phyloP scores from a whole-genome alignment of 257 asterid species.

The Solanum sitiens region DNA sequence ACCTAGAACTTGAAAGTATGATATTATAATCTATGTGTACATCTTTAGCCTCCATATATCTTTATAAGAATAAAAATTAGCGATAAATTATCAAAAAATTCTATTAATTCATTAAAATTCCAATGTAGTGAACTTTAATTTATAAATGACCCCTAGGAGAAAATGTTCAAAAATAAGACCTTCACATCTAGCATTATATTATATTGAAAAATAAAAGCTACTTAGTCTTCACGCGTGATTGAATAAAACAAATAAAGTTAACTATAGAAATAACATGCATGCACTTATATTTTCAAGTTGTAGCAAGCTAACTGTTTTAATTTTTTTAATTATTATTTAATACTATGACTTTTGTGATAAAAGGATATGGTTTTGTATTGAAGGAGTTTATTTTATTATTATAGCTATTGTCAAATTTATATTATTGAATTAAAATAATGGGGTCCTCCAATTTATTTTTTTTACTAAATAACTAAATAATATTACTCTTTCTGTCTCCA shows the following conservation, averaged over 20 bases:
- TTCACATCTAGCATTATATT: no score
- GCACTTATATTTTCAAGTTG: background rate
- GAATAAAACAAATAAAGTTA: background rate
- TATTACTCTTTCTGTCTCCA: no score
- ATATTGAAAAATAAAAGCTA: background rate
- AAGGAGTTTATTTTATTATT: background rate
- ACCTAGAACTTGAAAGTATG: background rate
- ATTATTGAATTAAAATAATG: background rate
- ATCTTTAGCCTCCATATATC: background rate
- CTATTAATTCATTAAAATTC: background rate
- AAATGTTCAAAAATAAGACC: background rate
- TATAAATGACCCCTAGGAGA: background rate
- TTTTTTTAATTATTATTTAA: background rate
- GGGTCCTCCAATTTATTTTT: background rate
- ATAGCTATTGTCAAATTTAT: background rate
- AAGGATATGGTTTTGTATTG: background rate
- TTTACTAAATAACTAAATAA: background rate
- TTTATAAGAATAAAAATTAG: background rate
- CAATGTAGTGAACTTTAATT: background rate
- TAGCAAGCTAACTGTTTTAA: background rate
- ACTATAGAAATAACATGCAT: background rate
- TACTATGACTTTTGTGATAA: background rate
- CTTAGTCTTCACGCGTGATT: background rate
- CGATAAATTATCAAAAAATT: background rate
- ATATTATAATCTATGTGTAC: background rate